These are phyloP conservation scores for Phanerochaete sordida DNA, from an alignment of 768 basidiomycete species.

Conservation along the genomic window DNA sequence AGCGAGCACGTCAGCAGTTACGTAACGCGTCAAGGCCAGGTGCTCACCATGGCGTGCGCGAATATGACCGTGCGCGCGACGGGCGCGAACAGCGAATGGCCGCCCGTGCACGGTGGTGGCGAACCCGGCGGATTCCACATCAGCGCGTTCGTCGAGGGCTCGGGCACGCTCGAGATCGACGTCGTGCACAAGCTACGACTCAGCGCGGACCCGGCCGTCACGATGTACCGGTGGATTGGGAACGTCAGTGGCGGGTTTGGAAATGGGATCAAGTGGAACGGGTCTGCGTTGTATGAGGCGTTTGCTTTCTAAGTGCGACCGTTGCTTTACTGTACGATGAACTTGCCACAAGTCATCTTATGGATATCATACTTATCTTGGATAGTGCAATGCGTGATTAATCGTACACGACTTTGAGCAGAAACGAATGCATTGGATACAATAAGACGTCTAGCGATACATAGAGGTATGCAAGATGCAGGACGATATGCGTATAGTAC, in stretches of 20 bases:
- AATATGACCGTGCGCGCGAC: constrained; percentile 8
- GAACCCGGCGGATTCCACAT: constrained; percentile 6
- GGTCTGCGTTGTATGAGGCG: constrained; percentile 6
- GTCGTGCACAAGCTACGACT: neutral
- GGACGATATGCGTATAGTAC: too few species aligned
- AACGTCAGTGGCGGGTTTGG: constrained; percentile 3
- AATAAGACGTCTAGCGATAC: neutral
- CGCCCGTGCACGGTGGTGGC: constrained; percentile 1
- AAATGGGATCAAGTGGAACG: neutral
- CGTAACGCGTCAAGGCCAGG: constrained; percentile 1
- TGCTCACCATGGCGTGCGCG: constrained; percentile 3
- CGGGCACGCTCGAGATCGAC: neutral
- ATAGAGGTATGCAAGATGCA: neutral
- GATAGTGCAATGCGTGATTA: too few species aligned
- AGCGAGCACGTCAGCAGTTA: constrained; percentile 10
- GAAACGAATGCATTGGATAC: neutral
- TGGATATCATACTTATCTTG: too few species aligned
- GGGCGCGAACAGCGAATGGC: neutral
- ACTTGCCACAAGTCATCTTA: too few species aligned
- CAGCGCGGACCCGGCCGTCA: neutral
- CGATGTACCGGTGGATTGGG: constrained; percentile 8
- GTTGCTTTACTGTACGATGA: too few species aligned
- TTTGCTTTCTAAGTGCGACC: constrained; percentile 6
- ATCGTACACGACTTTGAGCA: too few species aligned
- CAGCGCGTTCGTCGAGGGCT: neutral